Percentiles rank a stretch among this genome's conserved stretches.
phyloP scores from a whole-genome alignment of 441 rosid genomes.

The Mallotus japonicus region DNA sequence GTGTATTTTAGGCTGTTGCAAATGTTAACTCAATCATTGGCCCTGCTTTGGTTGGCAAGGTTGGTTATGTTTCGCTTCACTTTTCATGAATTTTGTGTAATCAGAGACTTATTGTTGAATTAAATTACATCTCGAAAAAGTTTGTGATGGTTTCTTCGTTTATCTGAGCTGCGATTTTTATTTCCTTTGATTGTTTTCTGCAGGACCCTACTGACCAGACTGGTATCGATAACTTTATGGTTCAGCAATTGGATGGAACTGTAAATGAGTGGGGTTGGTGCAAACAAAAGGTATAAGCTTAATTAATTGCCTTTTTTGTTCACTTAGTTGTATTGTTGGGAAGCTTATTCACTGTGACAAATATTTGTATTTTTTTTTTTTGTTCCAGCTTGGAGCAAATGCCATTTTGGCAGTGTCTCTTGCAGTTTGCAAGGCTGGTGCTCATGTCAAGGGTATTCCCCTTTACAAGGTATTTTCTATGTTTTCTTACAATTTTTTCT shows the following conservation, averaged over 20 bases:
- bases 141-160: background rate
- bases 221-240: slow-evolving; percentile 83
- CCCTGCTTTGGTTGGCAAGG: slow-evolving; percentile 95
- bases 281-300: slow-evolving; percentile 74
- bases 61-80: slow-evolving; percentile 10
- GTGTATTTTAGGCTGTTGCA: slow-evolving; percentile 62
- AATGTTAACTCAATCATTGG: slow-evolving; percentile 84
- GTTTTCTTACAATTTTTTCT: background rate
- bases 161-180: background rate
- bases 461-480: slow-evolving; percentile 71
- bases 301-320: background rate
- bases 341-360: slow-evolving; percentile 4
- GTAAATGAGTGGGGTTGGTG: slow-evolving; percentile 99
- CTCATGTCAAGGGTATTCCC: slow-evolving; percentile 70
- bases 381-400: slow-evolving; percentile 87
- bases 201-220: slow-evolving; percentile 92
- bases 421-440: slow-evolving; percentile 97
- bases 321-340: background rate
- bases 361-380: background rate
- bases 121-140: background rate
- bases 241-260: slow-evolving; percentile 93
- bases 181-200: background rate
- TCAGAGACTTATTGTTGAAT: background rate
- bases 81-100: background rate
- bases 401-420: slow-evolving; percentile 95